Evolutionary conservation across 768 basidiomycete species (phyloP).

Genomic region (Tulasnella sp.): DNA sequence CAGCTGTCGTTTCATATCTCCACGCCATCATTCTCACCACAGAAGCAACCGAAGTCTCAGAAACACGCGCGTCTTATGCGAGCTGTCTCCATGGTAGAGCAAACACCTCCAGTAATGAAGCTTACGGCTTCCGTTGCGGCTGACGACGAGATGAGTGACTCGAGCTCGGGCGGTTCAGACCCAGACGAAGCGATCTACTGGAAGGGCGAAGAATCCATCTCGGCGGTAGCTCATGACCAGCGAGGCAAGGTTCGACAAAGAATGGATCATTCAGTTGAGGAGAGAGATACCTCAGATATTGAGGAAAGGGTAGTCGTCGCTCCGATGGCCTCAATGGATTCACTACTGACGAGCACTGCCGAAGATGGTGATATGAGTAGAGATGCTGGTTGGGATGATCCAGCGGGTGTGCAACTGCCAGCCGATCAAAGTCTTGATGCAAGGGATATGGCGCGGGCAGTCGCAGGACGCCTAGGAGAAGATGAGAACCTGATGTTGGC

Average conservation of each 20-base stretch:
- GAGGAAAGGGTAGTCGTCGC: neutral
- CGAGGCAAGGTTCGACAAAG: neutral
- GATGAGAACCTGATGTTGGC: conserved; percentile 4
- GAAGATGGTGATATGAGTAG: conserved; percentile 4
- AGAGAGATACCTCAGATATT: neutral
- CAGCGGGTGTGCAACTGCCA: neutral
- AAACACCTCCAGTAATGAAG: neutral
- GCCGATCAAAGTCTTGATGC: neutral
- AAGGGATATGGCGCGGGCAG: conserved; percentile 1
- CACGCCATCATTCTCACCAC: too few relatives aligned
- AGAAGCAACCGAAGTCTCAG: too few relatives aligned
- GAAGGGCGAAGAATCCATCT: neutral
- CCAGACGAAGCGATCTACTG: neutral
- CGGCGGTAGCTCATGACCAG: neutral
- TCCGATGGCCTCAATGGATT: neutral
- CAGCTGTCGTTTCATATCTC: too few relatives aligned
- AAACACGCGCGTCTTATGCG: too few relatives aligned
- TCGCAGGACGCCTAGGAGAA: neutral
- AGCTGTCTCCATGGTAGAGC: too few relatives aligned
- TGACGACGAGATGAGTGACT: conserved; percentile 7
- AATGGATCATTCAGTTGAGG: neutral
- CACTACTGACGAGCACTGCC: neutral
- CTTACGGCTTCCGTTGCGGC: conserved; percentile 6
- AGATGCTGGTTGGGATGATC: neutral
- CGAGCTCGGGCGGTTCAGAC: neutral